These are phyloP conservation scores for Plectosphaerella cucumerina DNA, from an alignment of 2,329 filamentous ascomycete genomes.

Conservation along the genomic window DNA sequence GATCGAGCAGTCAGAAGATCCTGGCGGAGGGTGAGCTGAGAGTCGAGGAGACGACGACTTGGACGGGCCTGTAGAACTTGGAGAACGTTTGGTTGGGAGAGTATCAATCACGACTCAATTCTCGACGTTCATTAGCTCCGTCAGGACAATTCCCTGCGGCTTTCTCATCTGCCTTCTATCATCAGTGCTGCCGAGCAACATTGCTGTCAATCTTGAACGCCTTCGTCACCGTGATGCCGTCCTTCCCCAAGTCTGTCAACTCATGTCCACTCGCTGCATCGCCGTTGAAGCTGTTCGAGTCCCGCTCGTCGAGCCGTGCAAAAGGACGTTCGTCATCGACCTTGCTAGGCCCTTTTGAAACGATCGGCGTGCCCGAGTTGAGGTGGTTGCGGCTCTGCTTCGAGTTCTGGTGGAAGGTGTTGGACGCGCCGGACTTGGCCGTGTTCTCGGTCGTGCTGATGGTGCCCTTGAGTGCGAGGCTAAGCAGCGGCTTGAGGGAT, in stretches of 20 bases:
- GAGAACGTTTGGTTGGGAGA: too few species aligned
- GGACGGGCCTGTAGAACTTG: background rate
- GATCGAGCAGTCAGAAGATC: background rate
- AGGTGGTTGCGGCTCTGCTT: background rate
- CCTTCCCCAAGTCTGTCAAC: background rate
- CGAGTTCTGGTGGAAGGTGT: background rate
- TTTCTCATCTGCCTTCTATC: too few species aligned
- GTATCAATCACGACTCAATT: too few species aligned
- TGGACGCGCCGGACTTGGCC: background rate
- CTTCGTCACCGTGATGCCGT: too few species aligned
- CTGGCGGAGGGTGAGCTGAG: background rate
- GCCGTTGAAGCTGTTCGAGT: background rate
- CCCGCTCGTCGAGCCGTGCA: background rate
- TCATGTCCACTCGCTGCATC: background rate
- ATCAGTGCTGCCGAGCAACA: too few species aligned
- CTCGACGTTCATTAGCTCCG: too few species aligned
- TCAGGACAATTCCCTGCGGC: too few species aligned
- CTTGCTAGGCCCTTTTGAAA: too few species aligned
- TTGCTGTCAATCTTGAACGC: too few species aligned
- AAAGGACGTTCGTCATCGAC: slow-evolving; percentile 3
- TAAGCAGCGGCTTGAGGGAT: slow-evolving; percentile 1
- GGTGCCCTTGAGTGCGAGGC: background rate
- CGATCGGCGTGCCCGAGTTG: too few species aligned
- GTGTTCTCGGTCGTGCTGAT: background rate
- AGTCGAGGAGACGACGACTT: background rate